Base-by-base conservation (phyloP, 352 stramenopile genomes). In the Phytophthora multivora region DNA sequence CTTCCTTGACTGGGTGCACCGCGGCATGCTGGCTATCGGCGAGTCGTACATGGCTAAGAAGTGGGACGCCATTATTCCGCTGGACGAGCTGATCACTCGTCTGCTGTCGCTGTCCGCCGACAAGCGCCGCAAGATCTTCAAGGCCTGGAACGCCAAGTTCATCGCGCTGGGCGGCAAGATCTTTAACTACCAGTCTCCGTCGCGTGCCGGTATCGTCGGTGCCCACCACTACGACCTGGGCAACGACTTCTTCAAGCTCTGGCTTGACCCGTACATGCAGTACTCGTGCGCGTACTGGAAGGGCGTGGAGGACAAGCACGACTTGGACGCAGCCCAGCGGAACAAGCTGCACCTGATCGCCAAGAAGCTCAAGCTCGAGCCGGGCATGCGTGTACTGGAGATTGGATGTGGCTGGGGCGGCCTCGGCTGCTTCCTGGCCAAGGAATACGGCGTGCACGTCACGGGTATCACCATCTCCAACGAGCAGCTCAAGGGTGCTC, bases 401-500 rank as follows among this genome's bases (percentile, higher is more conserved):
- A 97, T 97, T 53, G 89, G 89, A 25, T 97, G 86, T 52, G 89
- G 89, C 59, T 97, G 89, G 89, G 89, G 88, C n/a, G 87, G 86
- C 23, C 83, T 97, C 38, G 88, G 66, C 66, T 95, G 88, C 72
- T 95, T 94, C 70, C 71, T 95, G 4, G 89, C 89, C 65, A 93
- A 93, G 71, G 74, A 93, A 58, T 93, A 95, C 62, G 81, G 82
- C 45, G 86, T 93, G 47, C 85, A 91, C 66, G 88, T 96, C 23
- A 94, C 84, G 23, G 89, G 89, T 38, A 97, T 97, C 69, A 96
- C 89, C 42, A 95, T 97, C 63, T 95, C 86, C 33, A 93, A 91
- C 64, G 89, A 97, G 71, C 89, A 97, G 68, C 81, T 95, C 50
- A 94, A 92, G 80, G 87, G 88, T 4, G 89, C 88, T 0, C 83